These are phyloP conservation scores for Chlamydomonas sp. DNA, from an alignment of 139 green algal genomes.

Conservation along the genomic window DNA sequence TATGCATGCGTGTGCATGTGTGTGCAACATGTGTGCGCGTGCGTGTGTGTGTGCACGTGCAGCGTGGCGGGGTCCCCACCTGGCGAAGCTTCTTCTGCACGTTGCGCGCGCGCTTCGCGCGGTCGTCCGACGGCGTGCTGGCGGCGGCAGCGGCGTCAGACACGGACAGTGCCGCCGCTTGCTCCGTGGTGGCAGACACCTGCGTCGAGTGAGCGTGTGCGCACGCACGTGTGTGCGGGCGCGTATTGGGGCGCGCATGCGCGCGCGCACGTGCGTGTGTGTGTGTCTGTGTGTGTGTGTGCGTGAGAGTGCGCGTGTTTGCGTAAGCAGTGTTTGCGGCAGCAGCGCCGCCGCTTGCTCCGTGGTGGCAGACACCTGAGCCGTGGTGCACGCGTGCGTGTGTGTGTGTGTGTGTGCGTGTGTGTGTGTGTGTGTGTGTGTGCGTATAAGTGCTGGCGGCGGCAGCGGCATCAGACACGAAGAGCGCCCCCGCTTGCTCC, in stretches of 20 bases:
- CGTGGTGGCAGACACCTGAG: neutral
- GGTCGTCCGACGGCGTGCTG: slow-evolving; percentile 26
- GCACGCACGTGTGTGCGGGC: neutral
- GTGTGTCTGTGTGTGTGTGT: neutral
- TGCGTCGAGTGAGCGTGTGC: neutral
- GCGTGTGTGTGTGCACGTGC: too few species aligned
- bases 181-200: neutral
- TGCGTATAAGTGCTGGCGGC: neutral
- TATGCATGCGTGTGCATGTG: too few species aligned
- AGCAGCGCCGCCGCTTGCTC: neutral
- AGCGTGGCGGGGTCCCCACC: too few species aligned
- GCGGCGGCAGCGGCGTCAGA: neutral
- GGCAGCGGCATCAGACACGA: neutral
- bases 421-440: neutral
- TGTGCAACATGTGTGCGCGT: too few species aligned
- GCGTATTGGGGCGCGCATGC: neutral
- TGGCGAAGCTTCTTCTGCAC: slow-evolving; percentile 73
- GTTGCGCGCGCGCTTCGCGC: slow-evolving; percentile 41
- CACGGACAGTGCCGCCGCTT: neutral
- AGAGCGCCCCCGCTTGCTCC: neutral
- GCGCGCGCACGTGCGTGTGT: neutral
- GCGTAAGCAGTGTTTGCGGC: too few species aligned
- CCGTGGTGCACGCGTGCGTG: too few species aligned
- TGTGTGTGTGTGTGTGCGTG: neutral
- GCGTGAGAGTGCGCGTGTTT: neutral